phyloP scores from a whole-genome alignment of 345 rosid species.

The Luvunga scandens region DNA sequence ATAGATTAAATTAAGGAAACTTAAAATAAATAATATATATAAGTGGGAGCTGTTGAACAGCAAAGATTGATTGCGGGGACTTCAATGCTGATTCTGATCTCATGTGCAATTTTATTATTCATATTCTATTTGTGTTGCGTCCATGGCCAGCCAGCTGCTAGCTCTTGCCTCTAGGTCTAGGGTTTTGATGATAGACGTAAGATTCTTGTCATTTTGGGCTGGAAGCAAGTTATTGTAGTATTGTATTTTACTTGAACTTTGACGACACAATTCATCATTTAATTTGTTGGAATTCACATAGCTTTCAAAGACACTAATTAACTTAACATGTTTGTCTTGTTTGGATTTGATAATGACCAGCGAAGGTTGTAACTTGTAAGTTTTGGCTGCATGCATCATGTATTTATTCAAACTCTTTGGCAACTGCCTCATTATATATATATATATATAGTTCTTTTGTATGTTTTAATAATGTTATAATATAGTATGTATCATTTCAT shows the following conservation, averaged over 20 bases:
- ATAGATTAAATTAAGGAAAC: too few species aligned
- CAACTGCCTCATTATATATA: too few species aligned
- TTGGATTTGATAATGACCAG: neutral
- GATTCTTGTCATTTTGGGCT: neutral
- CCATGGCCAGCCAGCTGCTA: neutral
- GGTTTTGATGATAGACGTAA: neutral
- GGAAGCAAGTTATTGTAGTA: neutral
- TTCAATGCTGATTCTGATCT: neutral
- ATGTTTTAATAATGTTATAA: too few species aligned
- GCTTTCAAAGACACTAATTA: neutral
- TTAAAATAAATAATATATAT: neutral
- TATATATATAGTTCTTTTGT: too few species aligned
- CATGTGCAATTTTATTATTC: neutral
- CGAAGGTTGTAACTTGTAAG: neutral
- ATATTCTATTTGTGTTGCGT: neutral
- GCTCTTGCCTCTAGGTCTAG: neutral
- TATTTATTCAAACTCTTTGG: neutral
- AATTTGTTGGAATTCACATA: neutral
- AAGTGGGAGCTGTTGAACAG: neutral
- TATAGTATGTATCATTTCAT: too few species aligned
- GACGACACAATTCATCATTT: neutral
- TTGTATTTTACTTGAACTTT: neutral
- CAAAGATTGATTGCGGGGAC: neutral
- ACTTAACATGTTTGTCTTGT: neutral
- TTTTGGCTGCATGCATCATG: neutral